Evolutionary conservation across 2,329 filamentous ascomycete genomes (phyloP).

Genomic region (Didymella segeticola): DNA sequence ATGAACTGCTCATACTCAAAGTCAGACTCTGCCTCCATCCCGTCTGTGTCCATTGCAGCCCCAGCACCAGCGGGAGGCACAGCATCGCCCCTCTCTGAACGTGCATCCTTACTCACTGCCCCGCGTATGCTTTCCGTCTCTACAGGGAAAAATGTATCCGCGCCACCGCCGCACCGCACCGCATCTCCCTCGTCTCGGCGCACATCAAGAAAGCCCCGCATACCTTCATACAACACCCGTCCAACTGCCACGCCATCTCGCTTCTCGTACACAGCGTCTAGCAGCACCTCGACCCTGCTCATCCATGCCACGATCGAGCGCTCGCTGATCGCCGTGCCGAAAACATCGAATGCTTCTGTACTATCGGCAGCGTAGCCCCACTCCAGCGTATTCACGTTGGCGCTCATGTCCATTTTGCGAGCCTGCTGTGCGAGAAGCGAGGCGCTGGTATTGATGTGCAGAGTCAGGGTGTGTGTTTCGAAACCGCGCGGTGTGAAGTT

Average conservation of each 20-base stretch:
- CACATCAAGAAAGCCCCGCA: constrained; percentile 15
- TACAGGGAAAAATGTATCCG: no score
- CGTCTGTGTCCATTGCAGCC: neutral
- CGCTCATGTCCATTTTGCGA: constrained; percentile 27
- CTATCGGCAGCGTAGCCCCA: constrained; percentile 29
- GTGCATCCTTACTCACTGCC: no score
- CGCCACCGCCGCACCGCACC: no score
- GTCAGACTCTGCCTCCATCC: neutral
- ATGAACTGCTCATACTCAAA: neutral
- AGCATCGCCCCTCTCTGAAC: no score
- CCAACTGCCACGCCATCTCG: constrained; percentile 15
- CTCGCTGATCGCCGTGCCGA: constrained; percentile 9
- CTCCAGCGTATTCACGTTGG: constrained; percentile 28
- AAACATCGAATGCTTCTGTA: constrained; percentile 17
- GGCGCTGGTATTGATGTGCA: constrained; percentile 5
- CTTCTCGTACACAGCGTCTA: constrained; percentile 17
- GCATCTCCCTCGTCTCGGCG: constrained; percentile 3
- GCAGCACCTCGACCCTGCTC: constrained; percentile 18
- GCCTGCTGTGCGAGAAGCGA: constrained; percentile 14
- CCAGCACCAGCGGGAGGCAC: no score
- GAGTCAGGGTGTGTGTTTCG: constrained; percentile 32
- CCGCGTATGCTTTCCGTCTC: no score
- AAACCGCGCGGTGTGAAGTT: constrained; percentile 44
- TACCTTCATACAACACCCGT: constrained; percentile 21
- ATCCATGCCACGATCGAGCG: constrained; percentile 25